These are phyloP conservation scores for Elasticomyces elasticus DNA, from an alignment of 495 filamentous ascomycete genomes.

Conservation along the genomic window DNA sequence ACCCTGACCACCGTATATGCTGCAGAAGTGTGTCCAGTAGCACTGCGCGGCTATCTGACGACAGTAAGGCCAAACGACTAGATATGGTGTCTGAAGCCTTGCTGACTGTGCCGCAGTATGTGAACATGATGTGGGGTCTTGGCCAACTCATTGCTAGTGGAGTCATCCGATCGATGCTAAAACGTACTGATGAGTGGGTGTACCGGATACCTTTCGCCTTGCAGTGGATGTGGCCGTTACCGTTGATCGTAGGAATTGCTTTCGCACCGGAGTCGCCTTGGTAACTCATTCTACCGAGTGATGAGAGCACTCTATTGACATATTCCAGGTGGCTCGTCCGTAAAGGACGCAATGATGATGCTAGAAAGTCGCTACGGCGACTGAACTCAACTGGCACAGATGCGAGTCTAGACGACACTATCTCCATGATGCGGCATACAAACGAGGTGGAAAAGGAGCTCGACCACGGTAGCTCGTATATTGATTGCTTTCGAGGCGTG, in stretches of 20 bases:
- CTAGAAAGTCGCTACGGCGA: background rate
- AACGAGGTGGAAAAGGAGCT: constrained; percentile 16
- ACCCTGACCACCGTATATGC: constrained; percentile 41
- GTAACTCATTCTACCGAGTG: too few relatives aligned
- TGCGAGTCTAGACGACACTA: background rate
- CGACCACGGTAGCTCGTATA: constrained; percentile 4
- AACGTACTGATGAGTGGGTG: constrained; percentile 12
- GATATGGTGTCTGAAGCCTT: too few relatives aligned
- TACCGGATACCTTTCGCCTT: constrained; percentile 19
- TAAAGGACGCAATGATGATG: constrained; percentile 10
- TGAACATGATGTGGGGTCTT: constrained; percentile 75
- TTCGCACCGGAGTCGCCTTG: constrained; percentile 18
- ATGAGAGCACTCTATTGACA: constrained; percentile 1
- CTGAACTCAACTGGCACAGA: background rate
- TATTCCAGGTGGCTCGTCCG: constrained; percentile 12
- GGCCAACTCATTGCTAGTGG: constrained; percentile 68
- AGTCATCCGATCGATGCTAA: constrained; percentile 57
- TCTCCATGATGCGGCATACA: constrained; percentile 13
- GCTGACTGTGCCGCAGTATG: too few relatives aligned
- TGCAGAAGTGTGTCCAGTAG: constrained; percentile 51
- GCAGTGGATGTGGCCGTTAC: constrained; percentile 21
- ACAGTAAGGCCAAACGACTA: too few relatives aligned
- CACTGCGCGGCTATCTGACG: constrained; percentile 36
- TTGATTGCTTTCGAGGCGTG: constrained; percentile 14
- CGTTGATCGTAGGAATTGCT: constrained; percentile 7